phyloP scores from a whole-genome alignment of 371 early-diverging fungal species.

The Thermomucor indicae-seudaticae region DNA sequence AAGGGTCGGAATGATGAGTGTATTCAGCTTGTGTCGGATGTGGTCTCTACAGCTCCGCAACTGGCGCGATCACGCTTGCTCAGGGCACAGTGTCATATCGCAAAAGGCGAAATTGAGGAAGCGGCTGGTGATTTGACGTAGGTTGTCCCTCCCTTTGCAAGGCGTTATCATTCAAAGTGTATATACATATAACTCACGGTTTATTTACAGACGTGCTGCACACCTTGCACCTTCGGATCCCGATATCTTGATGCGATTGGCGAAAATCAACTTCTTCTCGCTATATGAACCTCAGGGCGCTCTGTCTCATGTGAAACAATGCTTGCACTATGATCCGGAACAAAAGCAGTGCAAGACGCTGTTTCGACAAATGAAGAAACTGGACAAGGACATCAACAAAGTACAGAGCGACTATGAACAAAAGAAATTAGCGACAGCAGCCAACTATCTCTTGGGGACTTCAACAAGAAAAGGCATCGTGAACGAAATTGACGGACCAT shows the following conservation, averaged over 20 bases:
- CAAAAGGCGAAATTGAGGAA: conserved; percentile 72
- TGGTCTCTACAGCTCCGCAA: conserved; percentile 58
- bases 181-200: background rate
- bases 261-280: conserved; percentile 71
- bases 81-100: conserved; percentile 74
- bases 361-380: conserved; percentile 68
- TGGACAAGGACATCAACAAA: conserved; percentile 71
- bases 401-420: conserved; percentile 52
- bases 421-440: conserved; percentile 62
- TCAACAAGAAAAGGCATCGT: conserved; percentile 46
- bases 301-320: conserved; percentile 71
- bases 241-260: conserved; percentile 55
- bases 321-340: conserved; percentile 88
- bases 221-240: conserved; percentile 67
- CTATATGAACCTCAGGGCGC: conserved; percentile 70
- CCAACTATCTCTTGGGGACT: conserved; percentile 57
- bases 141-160: too few species aligned
- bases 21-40: conserved; percentile 51
- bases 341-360: conserved; percentile 77
- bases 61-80: conserved; percentile 50
- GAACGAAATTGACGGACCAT: conserved; percentile 42
- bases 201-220: conserved; percentile 54
- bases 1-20: conserved; percentile 58
- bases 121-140: conserved; percentile 79
- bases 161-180: background rate